Evolutionary conservation across 2,329 filamentous ascomycete genomes (phyloP).

Genomic region (Aureobasidium sp.): DNA sequence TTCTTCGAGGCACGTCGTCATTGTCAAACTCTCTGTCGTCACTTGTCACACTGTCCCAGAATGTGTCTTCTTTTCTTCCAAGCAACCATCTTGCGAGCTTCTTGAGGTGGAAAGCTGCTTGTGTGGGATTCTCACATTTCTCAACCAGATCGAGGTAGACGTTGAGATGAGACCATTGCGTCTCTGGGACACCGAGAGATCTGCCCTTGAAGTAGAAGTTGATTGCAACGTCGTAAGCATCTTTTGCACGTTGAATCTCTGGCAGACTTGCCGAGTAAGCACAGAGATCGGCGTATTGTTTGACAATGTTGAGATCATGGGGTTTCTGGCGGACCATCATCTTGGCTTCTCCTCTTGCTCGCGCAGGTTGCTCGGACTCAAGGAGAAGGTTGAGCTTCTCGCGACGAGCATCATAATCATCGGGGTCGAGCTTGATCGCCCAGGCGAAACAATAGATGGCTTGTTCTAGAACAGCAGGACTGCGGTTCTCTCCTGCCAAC

Average conservation of each 20-base stretch:
- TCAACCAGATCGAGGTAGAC: slow-evolving; percentile 78
- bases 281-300: slow-evolving; percentile 51
- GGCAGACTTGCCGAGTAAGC: slow-evolving; percentile 20
- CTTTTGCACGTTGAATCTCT: slow-evolving; percentile 24
- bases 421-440: slow-evolving; percentile 47
- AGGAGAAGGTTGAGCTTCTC: slow-evolving; percentile 51
- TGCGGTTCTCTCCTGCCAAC: slow-evolving; percentile 37
- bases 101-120: slow-evolving; percentile 65
- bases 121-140: slow-evolving; percentile 53
- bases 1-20: slow-evolving; percentile 60
- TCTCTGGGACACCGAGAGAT: slow-evolving; percentile 22
- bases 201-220: slow-evolving; percentile 36
- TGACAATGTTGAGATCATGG: slow-evolving; percentile 48
- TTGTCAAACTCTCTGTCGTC: slow-evolving; percentile 83
- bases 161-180: slow-evolving; percentile 74
- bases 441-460: slow-evolving; percentile 48
- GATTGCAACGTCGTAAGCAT: slow-evolving; percentile 47
- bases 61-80: slow-evolving; percentile 63
- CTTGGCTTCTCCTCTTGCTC: slow-evolving; percentile 46
- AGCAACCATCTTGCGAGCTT: slow-evolving; percentile 73
- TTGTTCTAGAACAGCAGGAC: slow-evolving; percentile 38
- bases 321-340: slow-evolving; percentile 48
- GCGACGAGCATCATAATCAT: slow-evolving; percentile 47
- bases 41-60: slow-evolving; percentile 60
- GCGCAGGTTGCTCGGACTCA: slow-evolving; percentile 41